Conservation (phyloP, 768 basidiomycete species). For the Dioszegia hungarica region DNA sequence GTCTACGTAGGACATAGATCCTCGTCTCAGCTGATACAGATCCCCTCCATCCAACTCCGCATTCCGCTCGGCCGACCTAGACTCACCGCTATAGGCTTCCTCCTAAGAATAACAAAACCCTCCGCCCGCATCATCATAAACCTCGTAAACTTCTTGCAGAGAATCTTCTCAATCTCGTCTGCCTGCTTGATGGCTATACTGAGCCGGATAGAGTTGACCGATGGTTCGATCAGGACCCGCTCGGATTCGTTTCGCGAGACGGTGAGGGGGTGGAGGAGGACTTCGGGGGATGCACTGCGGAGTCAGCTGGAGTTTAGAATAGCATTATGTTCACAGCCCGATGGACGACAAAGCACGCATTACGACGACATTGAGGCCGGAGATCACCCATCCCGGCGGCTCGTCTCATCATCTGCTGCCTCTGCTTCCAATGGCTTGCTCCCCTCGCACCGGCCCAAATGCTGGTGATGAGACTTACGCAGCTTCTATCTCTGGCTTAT, state of each 20-base stretch:
- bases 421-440: too few relatives aligned
- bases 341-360: too few relatives aligned
- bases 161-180: conserved; percentile 94
- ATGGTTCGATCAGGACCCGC: conserved; percentile 92
- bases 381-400: too few relatives aligned
- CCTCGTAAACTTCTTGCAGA: conserved; percentile 95
- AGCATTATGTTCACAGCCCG: too few relatives aligned
- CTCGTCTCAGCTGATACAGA: neutral
- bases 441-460: too few relatives aligned
- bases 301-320: neutral
- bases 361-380: too few relatives aligned
- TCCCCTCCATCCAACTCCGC: neutral
- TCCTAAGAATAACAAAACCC: conserved; percentile 89
- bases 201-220: conserved; percentile 91
- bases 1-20: too few relatives aligned
- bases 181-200: conserved; percentile 99
- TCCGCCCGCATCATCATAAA: conserved; percentile 99
- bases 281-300: conserved; percentile 80
- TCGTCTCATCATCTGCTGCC: too few relatives aligned
- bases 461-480: conserved; percentile 56
- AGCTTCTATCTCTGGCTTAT: conserved; percentile 92
- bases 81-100: conserved; percentile 83
- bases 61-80: neutral
- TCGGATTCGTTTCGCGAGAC: conserved; percentile 98
- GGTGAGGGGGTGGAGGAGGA: conserved; percentile 82